A percentile compares a stretch with the other conserved stretches of the same genome.
Evolutionary conservation across 768 basidiomycete genomes (phyloP).

Genomic region (Kwoniella sp.): DNA sequence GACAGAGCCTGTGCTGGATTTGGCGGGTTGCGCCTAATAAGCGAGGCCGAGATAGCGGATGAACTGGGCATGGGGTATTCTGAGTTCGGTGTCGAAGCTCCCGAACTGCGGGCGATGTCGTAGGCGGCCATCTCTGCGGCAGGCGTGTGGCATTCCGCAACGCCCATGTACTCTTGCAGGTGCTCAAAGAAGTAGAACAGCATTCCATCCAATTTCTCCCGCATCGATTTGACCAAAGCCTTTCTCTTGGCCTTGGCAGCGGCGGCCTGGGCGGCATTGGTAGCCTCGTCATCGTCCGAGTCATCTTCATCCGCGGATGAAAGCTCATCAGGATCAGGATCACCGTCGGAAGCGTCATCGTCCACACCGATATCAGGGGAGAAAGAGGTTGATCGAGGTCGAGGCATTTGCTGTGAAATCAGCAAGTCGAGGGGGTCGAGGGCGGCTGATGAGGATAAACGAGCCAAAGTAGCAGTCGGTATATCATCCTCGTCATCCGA

Average conservation of each 20-base stretch:
- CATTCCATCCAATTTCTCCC: conserved; percentile 84
- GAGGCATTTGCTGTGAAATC: conserved; percentile 40
- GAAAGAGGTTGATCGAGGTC: conserved; percentile 9
- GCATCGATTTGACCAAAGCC: conserved; percentile 63
- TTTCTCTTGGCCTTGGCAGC: conserved; percentile 32
- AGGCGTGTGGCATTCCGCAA: conserved; percentile 7
- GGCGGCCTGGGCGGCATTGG: conserved; percentile 21
- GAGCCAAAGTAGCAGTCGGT: background rate
- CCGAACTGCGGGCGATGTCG: conserved; percentile 24
- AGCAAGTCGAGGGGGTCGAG: conserved; percentile 76
- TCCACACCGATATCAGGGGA: conserved; percentile 69
- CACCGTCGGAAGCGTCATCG: conserved; percentile 59
- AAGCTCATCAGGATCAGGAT: conserved; percentile 48
- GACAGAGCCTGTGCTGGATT: conserved; percentile 52
- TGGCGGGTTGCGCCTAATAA: conserved; percentile 50
- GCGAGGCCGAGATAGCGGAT: conserved; percentile 16
- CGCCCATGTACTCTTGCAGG: conserved; percentile 57
- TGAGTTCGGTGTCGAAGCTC: conserved; percentile 32
- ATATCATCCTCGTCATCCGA: conserved; percentile 34
- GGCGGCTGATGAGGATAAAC: conserved; percentile 28
- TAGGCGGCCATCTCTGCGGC: conserved; percentile 34
- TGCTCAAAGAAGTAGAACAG: conserved; percentile 80
- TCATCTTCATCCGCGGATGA: conserved; percentile 34
- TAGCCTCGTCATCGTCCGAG: conserved; percentile 36
- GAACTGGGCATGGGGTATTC: conserved; percentile 27